Evolutionary conservation across 495 filamentous ascomycete genomes (phyloP).

Genomic region (Rostrohypoxylon terebratum): DNA sequence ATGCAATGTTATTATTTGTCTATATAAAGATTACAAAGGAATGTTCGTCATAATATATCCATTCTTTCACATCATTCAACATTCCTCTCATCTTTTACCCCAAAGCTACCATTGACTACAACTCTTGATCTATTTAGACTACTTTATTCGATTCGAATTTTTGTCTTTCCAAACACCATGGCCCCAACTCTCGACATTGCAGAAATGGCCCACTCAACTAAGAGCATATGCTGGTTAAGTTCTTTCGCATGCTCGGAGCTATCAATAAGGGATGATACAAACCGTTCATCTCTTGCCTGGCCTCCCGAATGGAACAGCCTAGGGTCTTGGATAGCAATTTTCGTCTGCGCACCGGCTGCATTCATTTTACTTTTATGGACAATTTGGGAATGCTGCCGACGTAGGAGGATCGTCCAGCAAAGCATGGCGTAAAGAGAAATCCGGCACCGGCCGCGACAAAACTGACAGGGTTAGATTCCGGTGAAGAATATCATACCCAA

Average conservation of each 20-base stretch:
- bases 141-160: background rate
- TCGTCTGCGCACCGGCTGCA: background rate
- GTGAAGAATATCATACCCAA: too few species aligned
- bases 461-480: background rate
- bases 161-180: background rate
- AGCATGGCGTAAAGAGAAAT: background rate
- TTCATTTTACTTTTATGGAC: conserved; percentile 25
- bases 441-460: background rate
- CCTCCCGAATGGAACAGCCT: conserved; percentile 30
- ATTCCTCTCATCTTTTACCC: background rate
- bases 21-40: background rate
- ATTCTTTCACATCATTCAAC: background rate
- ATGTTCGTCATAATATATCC: background rate
- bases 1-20: background rate
- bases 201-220: background rate
- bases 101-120: background rate
- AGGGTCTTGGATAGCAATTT: conserved; percentile 29
- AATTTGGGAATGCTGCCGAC: conserved; percentile 3
- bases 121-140: background rate
- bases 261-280: background rate
- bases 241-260: background rate
- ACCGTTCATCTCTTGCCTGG: conserved; percentile 20
- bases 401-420: background rate
- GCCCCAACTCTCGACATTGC: background rate
- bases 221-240: background rate